phyloP scores from a whole-genome alignment of 2,329 filamentous ascomycete genomes.

The Knoxdaviesia capensis region DNA sequence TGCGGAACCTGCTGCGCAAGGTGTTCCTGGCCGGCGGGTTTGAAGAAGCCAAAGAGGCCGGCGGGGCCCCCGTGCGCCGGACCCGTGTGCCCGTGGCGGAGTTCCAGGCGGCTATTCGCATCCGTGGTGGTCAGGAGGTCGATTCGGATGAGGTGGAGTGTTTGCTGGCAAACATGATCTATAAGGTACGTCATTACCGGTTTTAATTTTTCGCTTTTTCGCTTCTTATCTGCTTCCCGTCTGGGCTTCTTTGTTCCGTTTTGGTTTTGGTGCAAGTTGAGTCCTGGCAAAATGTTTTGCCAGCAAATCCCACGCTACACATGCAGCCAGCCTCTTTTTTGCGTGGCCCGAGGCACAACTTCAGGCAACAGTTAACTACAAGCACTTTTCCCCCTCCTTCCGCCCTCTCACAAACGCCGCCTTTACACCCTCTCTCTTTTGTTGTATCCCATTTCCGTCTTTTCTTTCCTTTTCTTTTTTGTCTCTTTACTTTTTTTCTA shows the following conservation, averaged over 20 bases:
- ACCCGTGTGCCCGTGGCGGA: conserved; percentile 69
- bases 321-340: no score
- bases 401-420: neutral
- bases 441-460: neutral
- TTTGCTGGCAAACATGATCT: conserved; percentile 87
- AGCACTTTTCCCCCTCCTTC: neutral
- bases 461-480: neutral
- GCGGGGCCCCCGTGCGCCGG: conserved; percentile 41
- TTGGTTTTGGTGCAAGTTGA: neutral
- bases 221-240: neutral
- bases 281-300: neutral
- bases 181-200: conserved; percentile 47
- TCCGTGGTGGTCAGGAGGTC: conserved; percentile 46
- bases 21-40: conserved; percentile 75
- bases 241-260: neutral
- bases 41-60: conserved; percentile 53
- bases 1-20: conserved; percentile 81
- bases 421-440: neutral
- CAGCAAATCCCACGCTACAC: neutral
- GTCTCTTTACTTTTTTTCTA: neutral
- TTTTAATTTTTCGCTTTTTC: neutral
- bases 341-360: neutral
- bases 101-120: conserved; percentile 65
- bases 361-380: neutral
- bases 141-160: conserved; percentile 93